Evolutionary conservation across 352 stramenopile genomes (phyloP).

Genomic region (Phytophthora pini): DNA sequence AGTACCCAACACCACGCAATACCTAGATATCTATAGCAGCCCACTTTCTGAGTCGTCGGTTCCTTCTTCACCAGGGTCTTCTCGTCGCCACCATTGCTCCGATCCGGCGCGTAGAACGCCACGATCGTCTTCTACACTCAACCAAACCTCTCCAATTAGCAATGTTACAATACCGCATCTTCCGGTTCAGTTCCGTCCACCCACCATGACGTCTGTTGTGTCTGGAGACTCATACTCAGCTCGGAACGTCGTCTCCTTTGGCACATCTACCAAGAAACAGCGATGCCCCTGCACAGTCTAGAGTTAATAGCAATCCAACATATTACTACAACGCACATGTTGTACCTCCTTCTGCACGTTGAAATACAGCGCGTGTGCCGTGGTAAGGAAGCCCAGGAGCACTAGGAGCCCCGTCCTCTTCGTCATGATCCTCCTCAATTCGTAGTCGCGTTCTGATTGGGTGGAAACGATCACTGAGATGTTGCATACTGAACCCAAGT

Average conservation of each 20-base stretch:
- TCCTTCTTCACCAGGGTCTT: slow-evolving; percentile 70
- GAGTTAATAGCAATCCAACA: slow-evolving; percentile 1
- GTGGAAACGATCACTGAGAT: slow-evolving; percentile 2
- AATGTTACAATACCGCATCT: not conserved
- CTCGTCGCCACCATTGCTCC: slow-evolving; percentile 37
- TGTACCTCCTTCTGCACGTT: slow-evolving; percentile 61
- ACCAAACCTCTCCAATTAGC: not conserved
- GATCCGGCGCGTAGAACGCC: slow-evolving; percentile 63
- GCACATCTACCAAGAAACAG: slow-evolving; percentile 86
- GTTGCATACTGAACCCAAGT: slow-evolving; percentile 1
- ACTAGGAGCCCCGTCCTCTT: slow-evolving; percentile 24
- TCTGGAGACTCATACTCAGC: slow-evolving; percentile 89
- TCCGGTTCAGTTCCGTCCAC: not conserved
- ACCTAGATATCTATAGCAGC: not conserved
- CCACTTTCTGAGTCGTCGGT: slow-evolving; percentile 60
- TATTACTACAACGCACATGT: not conserved
- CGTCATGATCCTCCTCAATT: slow-evolving; percentile 6
- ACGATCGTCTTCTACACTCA: slow-evolving; percentile 63
- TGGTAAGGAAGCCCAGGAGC: slow-evolving; percentile 30
- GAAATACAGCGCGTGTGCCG: slow-evolving; percentile 61
- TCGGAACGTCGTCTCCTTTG: slow-evolving; percentile 73
- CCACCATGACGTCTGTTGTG: slow-evolving; percentile 75
- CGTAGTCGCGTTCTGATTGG: slow-evolving; percentile 18
- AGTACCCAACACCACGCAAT: not conserved
- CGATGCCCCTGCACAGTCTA: slow-evolving; percentile 51